These are phyloP conservation scores for Pontederia crassipes DNA, from an alignment of 176 grass and related monocot species.

Conservation along the genomic window DNA sequence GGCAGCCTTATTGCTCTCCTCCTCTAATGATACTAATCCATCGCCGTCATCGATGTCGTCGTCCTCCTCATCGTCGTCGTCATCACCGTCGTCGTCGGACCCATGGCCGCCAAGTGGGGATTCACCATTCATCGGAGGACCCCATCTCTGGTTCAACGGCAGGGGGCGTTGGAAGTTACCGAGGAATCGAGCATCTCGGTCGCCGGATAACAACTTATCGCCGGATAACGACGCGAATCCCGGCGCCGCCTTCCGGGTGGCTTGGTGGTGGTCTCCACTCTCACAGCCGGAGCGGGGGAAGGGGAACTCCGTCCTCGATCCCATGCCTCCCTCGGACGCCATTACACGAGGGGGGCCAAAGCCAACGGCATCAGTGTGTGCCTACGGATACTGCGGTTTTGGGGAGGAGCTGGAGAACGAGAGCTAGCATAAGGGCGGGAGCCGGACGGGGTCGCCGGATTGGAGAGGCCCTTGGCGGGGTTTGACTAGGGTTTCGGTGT, in stretches of 20 bases:
- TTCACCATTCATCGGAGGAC: neutral
- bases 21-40: conserved; percentile 24
- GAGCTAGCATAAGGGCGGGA: no score
- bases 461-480: no score
- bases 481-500: neutral
- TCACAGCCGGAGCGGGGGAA: neutral
- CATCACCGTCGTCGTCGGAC: conserved; percentile 25
- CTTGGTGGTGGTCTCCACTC: neutral
- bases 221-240: conserved; percentile 3
- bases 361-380: neutral
- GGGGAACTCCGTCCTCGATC: neutral
- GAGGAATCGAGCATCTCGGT: conserved; percentile 20
- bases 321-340: neutral
- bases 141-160: conserved; percentile 9
- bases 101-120: conserved; percentile 14
- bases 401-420: no score
- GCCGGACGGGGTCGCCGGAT: no score
- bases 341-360: neutral
- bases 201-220: conserved; percentile 27
- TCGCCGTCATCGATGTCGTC: conserved; percentile 25
- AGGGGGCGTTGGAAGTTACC: conserved; percentile 8
- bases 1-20: conserved; percentile 19
- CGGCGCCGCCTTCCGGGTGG: neutral
- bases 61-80: conserved; percentile 9
- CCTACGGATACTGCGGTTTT: no score